Base-by-base conservation (phyloP, 352 stramenopile genomes). In the Phytophthora pluvialis region DNA sequence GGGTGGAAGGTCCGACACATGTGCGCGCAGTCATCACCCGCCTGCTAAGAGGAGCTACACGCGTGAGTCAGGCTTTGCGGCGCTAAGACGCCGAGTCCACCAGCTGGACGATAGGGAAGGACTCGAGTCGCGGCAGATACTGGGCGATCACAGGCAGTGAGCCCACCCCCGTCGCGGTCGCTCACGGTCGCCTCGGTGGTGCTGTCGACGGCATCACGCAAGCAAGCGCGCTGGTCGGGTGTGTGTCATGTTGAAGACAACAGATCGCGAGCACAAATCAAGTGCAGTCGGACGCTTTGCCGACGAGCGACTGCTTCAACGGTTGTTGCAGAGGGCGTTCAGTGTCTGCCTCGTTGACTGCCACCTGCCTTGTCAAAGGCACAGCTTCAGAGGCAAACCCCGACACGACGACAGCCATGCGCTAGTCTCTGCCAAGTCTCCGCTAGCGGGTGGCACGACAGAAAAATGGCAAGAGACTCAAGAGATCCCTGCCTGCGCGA, bases 61-160 rank as follows among this genome's bases (percentile, higher is more conserved):
- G 26, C 49, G 50, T 60, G 65, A 72, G 64, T 72, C 64, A 72
- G 50, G 56, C 42, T 56, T 56, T 58, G 51, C 45, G 45, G 45
- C 55, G 49, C 16, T 25, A 48, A 61, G 58, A 36, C 31, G 10
- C 21, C n/a, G 29, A 53, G 47, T 44, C 10, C 33, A 59, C 4
- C 63, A 72, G 57, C 49, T 72, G 64, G 15, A 67, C 32, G 49
- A 48, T 66, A 66, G 48, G 62, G 36, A 61, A 56, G 25, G 32
- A 28, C 42, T 35, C 32, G 0, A 16, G 13, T n/a, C 54, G 57
- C 18, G 31, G 12, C 45, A 62, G 59, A 60, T 67, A 60, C 45
- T 31, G 18, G 35, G 28, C 50, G 57, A 68, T 64, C 56, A 67
- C 49, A 71, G 35, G 40, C 9, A 9, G 12, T 54, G 2, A 21